Evolutionary conservation across 495 filamentous ascomycete species (phyloP), one percentile per base, ranked within the genome.

Genomic region (Elaphomyces granulatus): DNA sequence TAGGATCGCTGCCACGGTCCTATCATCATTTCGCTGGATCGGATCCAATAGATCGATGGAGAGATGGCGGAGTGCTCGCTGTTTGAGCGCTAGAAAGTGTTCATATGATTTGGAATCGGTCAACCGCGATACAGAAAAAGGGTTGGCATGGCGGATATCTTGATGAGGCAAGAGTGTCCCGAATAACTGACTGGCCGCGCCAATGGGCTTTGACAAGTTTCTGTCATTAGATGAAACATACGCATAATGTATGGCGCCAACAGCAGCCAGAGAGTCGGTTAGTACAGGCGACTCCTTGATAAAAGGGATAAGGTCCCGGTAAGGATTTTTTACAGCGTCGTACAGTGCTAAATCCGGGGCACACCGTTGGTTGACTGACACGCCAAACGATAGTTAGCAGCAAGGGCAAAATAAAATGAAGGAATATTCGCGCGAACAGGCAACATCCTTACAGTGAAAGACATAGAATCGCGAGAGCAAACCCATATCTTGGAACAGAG

Each of bases 181-280:
- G 12, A 14, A 21, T 23, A 33, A 18, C 18, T 37, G 15, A 14
- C 34, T 17, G n/a, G 46, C 20, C 0, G 43, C 20, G 3, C 44
- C 33, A 3, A 20, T 15, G 4, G 35, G 21, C 6, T 6, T 28
- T 28, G 23, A 28, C 8, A 20, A 32, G 8, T 31, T 21, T 6
- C 34, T 8, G n/a, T 46, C 51, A 33, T 54, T 46, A 9, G 52
- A 48, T 8, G 56, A 55, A 8, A 58, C 20, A 8, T 66, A 53
- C 3, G 61, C 55, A 41, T 56, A 63, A 43, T 68, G 62, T 34
- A 68, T 40, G 20, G 64, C 64, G 2, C 64, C 63, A 40, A 59
- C 59, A 0, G 64, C 60, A 18, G 59, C 52, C 26, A 68, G 46
- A 8, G 54, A 52, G 33, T 60, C 43, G 14, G 59, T 51, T 15